Evolutionary conservation across 352 stramenopile genomes (phyloP).

Genomic region (Phytopythium boreale): DNA sequence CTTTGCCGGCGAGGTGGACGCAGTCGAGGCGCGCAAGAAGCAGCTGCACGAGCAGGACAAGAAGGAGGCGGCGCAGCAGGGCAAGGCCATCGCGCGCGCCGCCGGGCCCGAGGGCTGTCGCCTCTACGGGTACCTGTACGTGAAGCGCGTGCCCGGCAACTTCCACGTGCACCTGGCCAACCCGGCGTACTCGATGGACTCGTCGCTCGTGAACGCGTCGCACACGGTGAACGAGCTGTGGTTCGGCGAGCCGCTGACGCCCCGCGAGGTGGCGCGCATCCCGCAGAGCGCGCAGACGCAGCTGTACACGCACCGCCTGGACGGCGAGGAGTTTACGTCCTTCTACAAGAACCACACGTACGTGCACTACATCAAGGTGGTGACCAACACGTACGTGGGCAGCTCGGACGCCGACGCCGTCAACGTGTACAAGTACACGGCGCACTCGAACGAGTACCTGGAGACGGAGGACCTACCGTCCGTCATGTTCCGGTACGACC

Average conservation of each 20-base stretch:
- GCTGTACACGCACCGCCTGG: conserved; percentile 93
- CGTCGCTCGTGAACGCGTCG: conserved; percentile 89
- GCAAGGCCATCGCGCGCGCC: conserved; percentile 51
- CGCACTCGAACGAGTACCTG: conserved; percentile 87
- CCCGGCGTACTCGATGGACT: conserved; percentile 89
- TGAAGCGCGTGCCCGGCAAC: conserved; percentile 95
- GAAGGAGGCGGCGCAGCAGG: conserved; percentile 61
- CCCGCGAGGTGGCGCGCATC: conserved; percentile 60
- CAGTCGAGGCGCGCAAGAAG: conserved; percentile 86
- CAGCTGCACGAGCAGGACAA: conserved; percentile 94
- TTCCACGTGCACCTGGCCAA: conserved; percentile 99
- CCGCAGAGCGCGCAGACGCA: conserved; percentile 87
- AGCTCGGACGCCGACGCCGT: conserved; percentile 37
- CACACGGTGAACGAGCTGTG: conserved; percentile 96
- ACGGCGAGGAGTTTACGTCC: conserved; percentile 89
- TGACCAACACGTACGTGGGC: conserved; percentile 91
- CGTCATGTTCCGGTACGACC: conserved; percentile 91
- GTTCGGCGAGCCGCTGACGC: conserved; percentile 87
- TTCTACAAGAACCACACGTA: conserved; percentile 95
- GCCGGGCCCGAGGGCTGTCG: conserved; percentile 72
- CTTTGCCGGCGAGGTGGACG: conserved; percentile 72
- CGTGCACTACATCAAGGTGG: conserved; percentile 99
- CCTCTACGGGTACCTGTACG: conserved; percentile 75
- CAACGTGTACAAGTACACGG: conserved; percentile 90
- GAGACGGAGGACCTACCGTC: conserved; percentile 83